Conservation (phyloP, 2,329 filamentous ascomycete genomes). For the Venturia effusa region DNA sequence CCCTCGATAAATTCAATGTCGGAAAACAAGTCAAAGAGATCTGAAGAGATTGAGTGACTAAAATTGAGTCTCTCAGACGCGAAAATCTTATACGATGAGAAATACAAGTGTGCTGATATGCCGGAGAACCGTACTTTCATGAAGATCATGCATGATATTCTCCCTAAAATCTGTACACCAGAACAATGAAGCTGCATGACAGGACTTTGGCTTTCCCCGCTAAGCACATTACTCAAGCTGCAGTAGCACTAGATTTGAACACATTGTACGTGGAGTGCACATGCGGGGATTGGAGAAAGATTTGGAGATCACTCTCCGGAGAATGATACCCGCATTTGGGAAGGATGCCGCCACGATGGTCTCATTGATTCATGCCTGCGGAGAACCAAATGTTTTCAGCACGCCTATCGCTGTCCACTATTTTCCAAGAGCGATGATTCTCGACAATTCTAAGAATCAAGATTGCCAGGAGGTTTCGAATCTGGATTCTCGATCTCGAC, state of each 20-base stretch:
- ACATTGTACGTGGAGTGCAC: background rate
- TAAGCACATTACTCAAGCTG: background rate
- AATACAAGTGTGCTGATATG: slow-evolving; percentile 5
- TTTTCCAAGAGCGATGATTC: too few relatives aligned
- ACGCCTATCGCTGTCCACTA: too few relatives aligned
- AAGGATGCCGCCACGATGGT: background rate
- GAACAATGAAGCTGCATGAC: background rate
- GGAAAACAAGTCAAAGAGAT: background rate
- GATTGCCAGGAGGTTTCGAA: too few relatives aligned
- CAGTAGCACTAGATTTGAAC: background rate
- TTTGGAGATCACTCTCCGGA: background rate
- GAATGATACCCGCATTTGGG: background rate
- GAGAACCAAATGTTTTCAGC: too few relatives aligned
- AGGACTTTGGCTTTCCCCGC: background rate
- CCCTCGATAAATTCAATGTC: too few relatives aligned
- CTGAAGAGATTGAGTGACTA: background rate
- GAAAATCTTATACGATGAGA: background rate
- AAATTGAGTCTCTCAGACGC: background rate
- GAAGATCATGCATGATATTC: background rate
- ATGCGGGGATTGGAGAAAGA: background rate
- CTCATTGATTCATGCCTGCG: too few relatives aligned
- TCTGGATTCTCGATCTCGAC: too few relatives aligned
- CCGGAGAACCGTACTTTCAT: background rate
- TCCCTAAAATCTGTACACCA: background rate
- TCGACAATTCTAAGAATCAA: too few relatives aligned